phyloP scores from a whole-genome alignment of 176 grass and related monocot species.

The Oryza glumipatula region DNA sequence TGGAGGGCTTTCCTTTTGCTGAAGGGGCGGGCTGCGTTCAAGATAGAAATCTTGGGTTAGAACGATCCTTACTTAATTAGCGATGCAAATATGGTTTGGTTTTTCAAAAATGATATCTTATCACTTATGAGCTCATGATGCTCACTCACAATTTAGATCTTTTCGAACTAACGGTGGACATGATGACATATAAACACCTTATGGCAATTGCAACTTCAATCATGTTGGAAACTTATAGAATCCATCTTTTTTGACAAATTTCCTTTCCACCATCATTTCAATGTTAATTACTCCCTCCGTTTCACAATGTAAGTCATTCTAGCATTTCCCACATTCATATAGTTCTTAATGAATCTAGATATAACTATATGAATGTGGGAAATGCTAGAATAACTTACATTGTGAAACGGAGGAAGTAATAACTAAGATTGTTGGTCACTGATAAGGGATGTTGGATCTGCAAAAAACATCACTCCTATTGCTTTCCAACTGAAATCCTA shows the following conservation, averaged over 20 bases:
- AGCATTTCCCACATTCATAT: no score
- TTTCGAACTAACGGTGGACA: background rate
- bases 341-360: no score
- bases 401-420: background rate
- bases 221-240: background rate
- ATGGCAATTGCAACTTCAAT: background rate
- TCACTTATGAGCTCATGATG: background rate
- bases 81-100: background rate
- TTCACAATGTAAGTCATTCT: no score
- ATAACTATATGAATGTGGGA: no score
- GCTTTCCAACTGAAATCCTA: conserved; percentile 1
- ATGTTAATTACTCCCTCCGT: background rate
- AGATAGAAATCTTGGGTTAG: conserved; percentile 33
- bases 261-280: background rate
- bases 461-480: conserved; percentile 5
- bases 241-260: background rate
- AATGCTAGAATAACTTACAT: no score
- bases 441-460: background rate
- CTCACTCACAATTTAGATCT: background rate
- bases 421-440: background rate
- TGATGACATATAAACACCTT: background rate
- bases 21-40: conserved; percentile 64
- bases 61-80: background rate
- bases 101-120: background rate
- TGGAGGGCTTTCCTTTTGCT: conserved; percentile 79